Base-by-base conservation (phyloP, 2,329 filamentous ascomycete species). In the Dothideomycetes sp. region DNA sequence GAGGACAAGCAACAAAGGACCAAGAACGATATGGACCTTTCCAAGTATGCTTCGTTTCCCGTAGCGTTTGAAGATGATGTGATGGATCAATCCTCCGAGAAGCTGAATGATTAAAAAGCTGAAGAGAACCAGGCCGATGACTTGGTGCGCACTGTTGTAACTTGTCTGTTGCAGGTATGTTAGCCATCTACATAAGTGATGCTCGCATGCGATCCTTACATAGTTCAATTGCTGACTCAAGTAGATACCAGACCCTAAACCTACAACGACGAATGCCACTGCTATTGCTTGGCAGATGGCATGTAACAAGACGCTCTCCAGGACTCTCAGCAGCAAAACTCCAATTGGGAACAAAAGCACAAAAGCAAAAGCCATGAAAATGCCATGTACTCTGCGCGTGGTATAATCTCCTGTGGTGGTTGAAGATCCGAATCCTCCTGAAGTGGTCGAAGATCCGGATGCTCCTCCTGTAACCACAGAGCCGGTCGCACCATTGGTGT, bases 1-100 rank as follows among this genome's bases (percentile, higher is more conserved):
- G 3, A 76, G 51, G 8, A 68, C 53, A 15, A 80, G 64, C 24
- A 74, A 62, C 3, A 69, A 32, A 11, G 75, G 68, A 2, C 77
- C 77, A 3, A 76, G 59, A 69, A 74, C 75, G 15, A 73, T 57
- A 56, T 81, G 77, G 17, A 72, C 60, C 13, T 62, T 69, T 38
- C 70, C 66, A 23, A 75, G 63, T 48, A 65, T 64, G 18, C 73
- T 73, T 1, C 69, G 70, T 22, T 40, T 37, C 18, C 31, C 23
- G 19, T 17, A 19, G 13, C 32, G 31, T 9, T 15, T 51, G 46
- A 58, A 64, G 36, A 61, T 47, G 19, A 55, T 44, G 48, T 65
- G 63, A 42, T 65, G 60, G 36, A 57, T 53, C 32, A 61, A 54
- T 12, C 64, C 64, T n/a, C 64, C 52, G 4, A 55, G 49, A 44